phyloP scores from a whole-genome alignment of 2,329 filamentous ascomycete species.

The Pseudogymnoascus sp. region DNA sequence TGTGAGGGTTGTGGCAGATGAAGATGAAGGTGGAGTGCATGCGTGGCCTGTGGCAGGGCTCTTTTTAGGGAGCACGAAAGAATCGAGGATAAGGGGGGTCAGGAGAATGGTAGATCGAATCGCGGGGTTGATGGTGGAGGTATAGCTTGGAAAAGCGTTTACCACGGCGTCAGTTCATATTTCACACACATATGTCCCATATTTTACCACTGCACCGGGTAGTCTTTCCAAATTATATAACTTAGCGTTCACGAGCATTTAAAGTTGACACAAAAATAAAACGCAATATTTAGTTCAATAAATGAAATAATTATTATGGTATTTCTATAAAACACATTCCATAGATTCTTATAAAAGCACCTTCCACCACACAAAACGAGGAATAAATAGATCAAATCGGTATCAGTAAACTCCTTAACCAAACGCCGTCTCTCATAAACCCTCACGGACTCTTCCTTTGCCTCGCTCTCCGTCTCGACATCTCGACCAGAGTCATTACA shows the following conservation, averaged over 20 bases:
- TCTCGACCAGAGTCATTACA: neutral
- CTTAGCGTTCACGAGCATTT: neutral
- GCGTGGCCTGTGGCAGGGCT: conserved; percentile 72
- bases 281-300: neutral
- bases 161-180: neutral
- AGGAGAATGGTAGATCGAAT: conserved; percentile 32
- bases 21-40: conserved; percentile 64
- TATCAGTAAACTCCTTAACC: neutral
- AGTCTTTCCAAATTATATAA: too few species aligned
- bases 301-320: neutral
- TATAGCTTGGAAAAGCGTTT: neutral
- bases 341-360: too few species aligned
- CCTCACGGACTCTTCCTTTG: neutral
- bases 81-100: conserved; percentile 48
- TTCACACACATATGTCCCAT: neutral
- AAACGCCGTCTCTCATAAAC: neutral
- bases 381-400: conserved; percentile 21
- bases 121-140: neutral
- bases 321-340: neutral
- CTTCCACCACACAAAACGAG: neutral
- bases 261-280: neutral
- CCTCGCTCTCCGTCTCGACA: neutral
- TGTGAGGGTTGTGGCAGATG: conserved; percentile 46
- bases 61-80: conserved; percentile 44
- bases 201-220: neutral